Base-by-base conservation (phyloP, 768 basidiomycete species). In the Mycena capillaripes region DNA sequence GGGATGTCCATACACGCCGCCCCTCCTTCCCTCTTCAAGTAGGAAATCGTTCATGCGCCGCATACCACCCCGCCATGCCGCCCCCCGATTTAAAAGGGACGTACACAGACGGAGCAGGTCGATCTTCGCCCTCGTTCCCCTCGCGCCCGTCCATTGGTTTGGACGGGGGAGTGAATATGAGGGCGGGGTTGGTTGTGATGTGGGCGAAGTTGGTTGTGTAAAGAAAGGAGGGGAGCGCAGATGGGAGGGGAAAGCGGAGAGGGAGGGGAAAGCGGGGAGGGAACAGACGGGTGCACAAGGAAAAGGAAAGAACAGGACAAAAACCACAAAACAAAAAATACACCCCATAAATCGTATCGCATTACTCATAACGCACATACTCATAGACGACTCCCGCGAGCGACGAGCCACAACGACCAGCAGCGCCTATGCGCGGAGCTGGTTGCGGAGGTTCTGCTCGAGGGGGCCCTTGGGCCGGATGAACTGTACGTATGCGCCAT, bases 401-500 rank as follows among this genome's bases (percentile, higher is more conserved):
- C n/a, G 46, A 48, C 12, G 23, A 50, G n/a, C n/a, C 23, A 53
- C 29, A 30, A 6, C 53, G 8, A 9, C 29, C 9, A 4, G 5
- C 30, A 8, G 21, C 53, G 21, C 53, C 85, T 85, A 95, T 66
- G 93, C 95, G 79, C 88, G 89, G 75, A 95, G 90, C 82, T 95
- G 95, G 75, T 90, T 92, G 72, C 93, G 91, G 65, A 98, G 87
- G 88, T 98, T 97, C 80, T 87, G 77, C 86, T 96, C 93, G 70
- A 97, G 88, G 64, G 90, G 89, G 72, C 97, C 97, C 87, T 92
- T 94, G 70, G 94, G 92, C 76, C 92, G 90, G 84, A 98, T 96
- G 86, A 93, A 97, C 84, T 97, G 92, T 60, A 98, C 93, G 82
- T 98, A 98, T 12, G 96, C 95, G 75, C 97, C 97, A 85, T 97